Base-by-base conservation (phyloP, 345 rosid species). In the Viola odorata region DNA sequence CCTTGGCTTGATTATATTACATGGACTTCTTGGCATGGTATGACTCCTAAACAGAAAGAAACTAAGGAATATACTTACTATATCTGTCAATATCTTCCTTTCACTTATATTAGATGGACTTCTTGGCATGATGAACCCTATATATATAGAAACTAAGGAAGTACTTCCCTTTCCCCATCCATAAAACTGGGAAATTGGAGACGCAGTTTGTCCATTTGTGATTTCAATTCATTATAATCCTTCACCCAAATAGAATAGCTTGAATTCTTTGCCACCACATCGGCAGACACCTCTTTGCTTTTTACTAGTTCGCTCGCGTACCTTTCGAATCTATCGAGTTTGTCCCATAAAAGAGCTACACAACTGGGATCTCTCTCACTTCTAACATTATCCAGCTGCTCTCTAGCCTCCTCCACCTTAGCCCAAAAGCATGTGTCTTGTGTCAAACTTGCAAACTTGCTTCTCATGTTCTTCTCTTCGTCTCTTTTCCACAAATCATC, bases 391-490 rank as follows among this genome's bases (percentile, higher is more conserved):
- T 84, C 78, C 3, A 86, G 61, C 59, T 69, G 74, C 17, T 83
- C 95, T 67, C 77, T 73, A 5, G 91, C 95, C 74, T 86, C 86
- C 78, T 94, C 96, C 41, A 94, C 78, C 65, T 13, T 82, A 1
- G 95, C 97, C 99, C 99, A 88, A 55, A 94, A 94, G 62, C 87
- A 81, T 16, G 96, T 65, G 66, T 94, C 97, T 55, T 94, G 99
- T 2, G 97, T 94, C 41, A 73, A 17, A 68, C 87, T 72, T 0
- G 99, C 80, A 12, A 60, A 60, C 60, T 23, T 80, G 60, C 82
- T 92, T 61, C 96, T 72, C 39, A 9, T 51, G 23, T 52, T 60
- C 57, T 50, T 60, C 9, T 53, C 65, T 61, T 74, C 58, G 9
- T 37, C 55, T 0, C 42, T 45, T 13, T 11, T 61, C 1, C 36